Evolutionary conservation across 768 basidiomycete species (phyloP), one percentile per base, ranked within the genome.

Genomic region (Russula griseocarnosa): DNA sequence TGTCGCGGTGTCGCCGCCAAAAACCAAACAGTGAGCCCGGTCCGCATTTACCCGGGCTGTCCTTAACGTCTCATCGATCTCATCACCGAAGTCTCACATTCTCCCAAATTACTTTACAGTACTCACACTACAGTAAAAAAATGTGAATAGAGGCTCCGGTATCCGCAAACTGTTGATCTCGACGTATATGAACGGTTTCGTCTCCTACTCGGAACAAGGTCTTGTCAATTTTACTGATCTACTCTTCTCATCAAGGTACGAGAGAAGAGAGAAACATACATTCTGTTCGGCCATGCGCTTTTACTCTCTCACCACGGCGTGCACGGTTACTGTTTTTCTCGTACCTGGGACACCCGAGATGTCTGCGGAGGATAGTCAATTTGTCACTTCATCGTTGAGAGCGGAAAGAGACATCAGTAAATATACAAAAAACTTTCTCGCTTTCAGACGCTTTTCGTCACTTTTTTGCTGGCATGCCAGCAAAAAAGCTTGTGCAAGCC

Each of bases 291-390:
- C 94, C 85, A 95, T 91, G 44, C 87, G 81, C 71, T 92, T 94
- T 14, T 98, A 79, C 72, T 96, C 92, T 42, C 91, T 83, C 36
- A 98, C 84, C 28, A 97, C 88, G 0, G 90, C 90, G 70, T 98
- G 95, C 0, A 98, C 94, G 0, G 97, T 98, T 0, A 96, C 97
- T 0, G 97, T 99, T 76, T 98, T 99, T 10, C 97, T 95, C 2
- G 96, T 98, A 8, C 97, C 96, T n/a, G 96, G 97, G 8, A 98
- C 94, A 10, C 97, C 96, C 8, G 95, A 94, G 54, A 98, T 97
- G 74, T 98, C 95, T 98, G 59, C 16, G 63, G 32, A 8, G 20
- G 53, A 34, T 14, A 24, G 55, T 38, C 18, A 49, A 42, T 34
- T 63, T 20, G n/a, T 40, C 11, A 38, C 22, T 32, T 28, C 7